Evolutionary conservation across 1,284 basidiomycete genomes (phyloP).

Genomic region (Trametes sp.): DNA sequence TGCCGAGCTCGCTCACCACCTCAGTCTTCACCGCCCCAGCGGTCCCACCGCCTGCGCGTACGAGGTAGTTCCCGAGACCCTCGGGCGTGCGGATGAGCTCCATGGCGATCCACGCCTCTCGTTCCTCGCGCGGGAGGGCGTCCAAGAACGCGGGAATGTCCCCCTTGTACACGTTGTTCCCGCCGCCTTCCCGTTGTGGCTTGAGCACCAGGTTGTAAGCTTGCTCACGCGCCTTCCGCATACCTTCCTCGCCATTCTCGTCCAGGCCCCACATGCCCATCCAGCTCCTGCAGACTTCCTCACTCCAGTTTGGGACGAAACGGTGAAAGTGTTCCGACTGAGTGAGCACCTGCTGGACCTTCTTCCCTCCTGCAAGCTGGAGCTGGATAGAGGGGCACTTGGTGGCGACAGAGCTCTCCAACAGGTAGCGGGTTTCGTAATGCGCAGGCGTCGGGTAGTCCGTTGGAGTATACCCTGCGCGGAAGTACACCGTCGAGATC

Average conservation of each 20-base stretch:
- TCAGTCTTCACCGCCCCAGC: conserved; percentile 59
- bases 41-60: conserved; percentile 58
- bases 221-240: conserved; percentile 77
- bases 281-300: conserved; percentile 53
- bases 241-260: conserved; percentile 66
- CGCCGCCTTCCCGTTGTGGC: conserved; percentile 97
- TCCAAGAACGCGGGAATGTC: conserved; percentile 85
- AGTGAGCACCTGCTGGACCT: conserved; percentile 91
- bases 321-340: conserved; percentile 77
- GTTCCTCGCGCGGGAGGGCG: conserved; percentile 59
- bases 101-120: conserved; percentile 94
- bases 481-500: conserved; percentile 43
- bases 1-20: conserved; percentile 90
- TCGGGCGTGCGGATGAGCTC: conserved; percentile 84
- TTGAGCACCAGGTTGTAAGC: conserved; percentile 84
- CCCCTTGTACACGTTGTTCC: conserved; percentile 93
- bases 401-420: conserved; percentile 87
- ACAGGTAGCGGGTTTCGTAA: conserved; percentile 76
- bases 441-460: conserved; percentile 74
- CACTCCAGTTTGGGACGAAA: conserved; percentile 59
- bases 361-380: conserved; percentile 96
- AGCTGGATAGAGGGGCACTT: conserved; percentile 93
- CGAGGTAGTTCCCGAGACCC: conserved; percentile 73
- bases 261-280: conserved; percentile 49
- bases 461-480: conserved; percentile 79